These are phyloP conservation scores for Lactarius vividus DNA, from an alignment of 768 basidiomycete species.

Conservation along the genomic window DNA sequence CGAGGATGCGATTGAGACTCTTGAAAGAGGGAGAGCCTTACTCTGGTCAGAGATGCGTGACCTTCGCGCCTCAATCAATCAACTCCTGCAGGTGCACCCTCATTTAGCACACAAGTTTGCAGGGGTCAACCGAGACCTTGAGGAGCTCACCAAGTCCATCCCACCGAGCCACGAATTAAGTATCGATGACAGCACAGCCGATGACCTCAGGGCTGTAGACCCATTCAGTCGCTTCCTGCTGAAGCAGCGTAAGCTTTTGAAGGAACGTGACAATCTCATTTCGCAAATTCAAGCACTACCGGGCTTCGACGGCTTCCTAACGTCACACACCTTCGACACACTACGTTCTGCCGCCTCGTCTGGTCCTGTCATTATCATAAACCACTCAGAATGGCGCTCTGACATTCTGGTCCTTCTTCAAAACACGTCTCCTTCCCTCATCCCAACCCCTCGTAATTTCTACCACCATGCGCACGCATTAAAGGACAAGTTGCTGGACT, in stretches of 20 bases:
- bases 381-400: background rate
- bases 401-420: background rate
- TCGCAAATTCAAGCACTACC: background rate
- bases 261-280: background rate
- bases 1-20: background rate
- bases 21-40: constrained; percentile 20
- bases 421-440: background rate
- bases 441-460: background rate
- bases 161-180: background rate
- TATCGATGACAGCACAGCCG: background rate
- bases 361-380: background rate
- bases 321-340: background rate
- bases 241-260: background rate
- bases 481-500: background rate
- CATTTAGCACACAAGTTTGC: background rate
- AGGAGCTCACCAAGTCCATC: background rate
- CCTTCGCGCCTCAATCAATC: constrained; percentile 3
- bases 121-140: background rate
- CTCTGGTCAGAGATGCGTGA: constrained; percentile 17
- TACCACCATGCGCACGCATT: background rate
- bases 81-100: background rate
- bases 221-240: background rate
- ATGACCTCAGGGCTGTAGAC: background rate
- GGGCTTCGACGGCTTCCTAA: background rate
- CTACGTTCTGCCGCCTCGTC: background rate